phyloP scores from a whole-genome alignment of 352 stramenopile genomes.

The Phytophthora kernoviae region DNA sequence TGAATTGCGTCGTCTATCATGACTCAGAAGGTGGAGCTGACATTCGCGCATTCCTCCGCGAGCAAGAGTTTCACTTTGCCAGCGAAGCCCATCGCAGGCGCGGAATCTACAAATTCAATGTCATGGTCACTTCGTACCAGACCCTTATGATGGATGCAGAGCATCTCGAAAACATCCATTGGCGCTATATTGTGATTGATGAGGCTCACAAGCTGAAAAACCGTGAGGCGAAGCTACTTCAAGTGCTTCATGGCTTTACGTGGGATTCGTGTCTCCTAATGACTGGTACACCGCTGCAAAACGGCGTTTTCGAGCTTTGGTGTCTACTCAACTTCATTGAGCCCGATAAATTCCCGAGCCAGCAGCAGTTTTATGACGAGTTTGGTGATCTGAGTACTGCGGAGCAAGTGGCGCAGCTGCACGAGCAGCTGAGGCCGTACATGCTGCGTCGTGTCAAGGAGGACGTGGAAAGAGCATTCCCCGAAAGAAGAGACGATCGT shows the following conservation, averaged over 20 bases:
- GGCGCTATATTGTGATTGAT: slow-evolving; percentile 98
- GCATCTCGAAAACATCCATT: slow-evolving; percentile 92
- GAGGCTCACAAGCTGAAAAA: slow-evolving; percentile 99
- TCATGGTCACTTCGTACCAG: slow-evolving; percentile 98
- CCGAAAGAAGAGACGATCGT: slow-evolving; percentile 99
- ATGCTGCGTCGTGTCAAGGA: slow-evolving; percentile 99
- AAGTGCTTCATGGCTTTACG: slow-evolving; percentile 85
- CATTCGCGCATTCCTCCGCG: slow-evolving; percentile 92
- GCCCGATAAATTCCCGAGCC: slow-evolving; percentile 92
- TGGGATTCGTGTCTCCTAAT: slow-evolving; percentile 95
- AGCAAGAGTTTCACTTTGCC: slow-evolving; percentile 97
- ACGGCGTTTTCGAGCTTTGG: slow-evolving; percentile 99
- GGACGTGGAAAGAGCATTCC: slow-evolving; percentile 99
- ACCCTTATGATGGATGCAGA: slow-evolving; percentile 95
- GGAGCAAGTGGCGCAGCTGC: slow-evolving; percentile 95
- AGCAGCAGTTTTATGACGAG: slow-evolving; percentile 96
- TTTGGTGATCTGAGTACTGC: slow-evolving; percentile 97
- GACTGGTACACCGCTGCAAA: slow-evolving; percentile 98
- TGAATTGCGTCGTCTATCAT: slow-evolving; percentile 99
- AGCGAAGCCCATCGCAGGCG: slow-evolving; percentile 75
- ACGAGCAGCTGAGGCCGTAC: slow-evolving; percentile 97
- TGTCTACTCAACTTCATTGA: slow-evolving; percentile 99
- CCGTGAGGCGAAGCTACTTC: slow-evolving; percentile 93
- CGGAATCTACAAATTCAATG: slow-evolving; percentile 94
- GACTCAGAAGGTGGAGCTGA: slow-evolving; percentile 93